Evolutionary conservation across 2,329 filamentous ascomycete species (phyloP), one percentile per base, ranked within the genome.

Genomic region (Trichoderma sp.): DNA sequence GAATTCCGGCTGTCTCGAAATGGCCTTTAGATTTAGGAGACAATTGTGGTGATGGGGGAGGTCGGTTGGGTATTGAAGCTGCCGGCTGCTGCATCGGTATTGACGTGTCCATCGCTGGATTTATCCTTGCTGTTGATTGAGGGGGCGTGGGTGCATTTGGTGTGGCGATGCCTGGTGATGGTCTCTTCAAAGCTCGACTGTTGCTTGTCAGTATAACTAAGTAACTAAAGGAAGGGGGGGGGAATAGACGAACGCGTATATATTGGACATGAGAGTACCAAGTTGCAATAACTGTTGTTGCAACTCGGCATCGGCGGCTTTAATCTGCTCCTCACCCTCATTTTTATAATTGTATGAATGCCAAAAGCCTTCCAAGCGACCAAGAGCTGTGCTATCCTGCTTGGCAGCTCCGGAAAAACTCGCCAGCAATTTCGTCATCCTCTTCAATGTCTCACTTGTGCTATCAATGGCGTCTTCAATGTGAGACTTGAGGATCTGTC

Each of bases 261-360:
- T 73, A 10, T 76, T 77, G 3, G 76, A 72, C 76, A 78, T 77
- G 1, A 77, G 67, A 27, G 71, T 75, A 27, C 73, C 76, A 0
- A 78, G 65, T 12, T 64, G 68, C 0, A 69, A 70, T 22, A 78
- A 29, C 50, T 78, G 74, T 53, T 72, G 75, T 52, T 78, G 73
- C 27, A 78, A 68, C 0, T 75, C 73, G 0, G 59, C 71, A 60
- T 78, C 76, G 3, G 76, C 74, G 15, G 71, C 45, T 52, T 75
- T 74, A 1, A 78, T 72, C 70, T 77, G 76, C n/a, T 71, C 73
- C 32, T 76, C 74, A 67, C 74, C 78, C 64, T 76, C 73, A 22
- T 74, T 70, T 65, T 76, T 77, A 9, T 78, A 78, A 32, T 70
- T 73, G 53, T 77, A 78, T 52, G 76, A 78, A 27, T 73, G 74